Base-by-base conservation (phyloP, 78 protist genomes). In the slime mould (Dictyostelium discoideum) region DNA sequence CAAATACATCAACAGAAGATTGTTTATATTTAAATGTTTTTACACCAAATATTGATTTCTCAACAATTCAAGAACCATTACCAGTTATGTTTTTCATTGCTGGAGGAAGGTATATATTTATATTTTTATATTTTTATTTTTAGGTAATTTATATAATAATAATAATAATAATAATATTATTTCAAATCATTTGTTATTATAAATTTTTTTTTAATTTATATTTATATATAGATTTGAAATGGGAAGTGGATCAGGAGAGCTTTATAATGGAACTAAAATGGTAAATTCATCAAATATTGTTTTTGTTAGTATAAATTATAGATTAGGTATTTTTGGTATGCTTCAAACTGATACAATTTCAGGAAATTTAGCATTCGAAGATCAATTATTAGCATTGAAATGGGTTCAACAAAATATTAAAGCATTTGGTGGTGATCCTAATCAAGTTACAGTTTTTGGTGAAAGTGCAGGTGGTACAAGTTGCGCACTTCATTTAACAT, bases 401-500 rank as follows among this genome's bases (percentile, higher is more conserved):
- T 98, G 98, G 98, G 98, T 98, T 16, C 87, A 80, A 26, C 84
- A 48, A n/a, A 98, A 98, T 92, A 96, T 98, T 63, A 92, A 92
- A 86, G 48, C 81, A 22, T 98, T 98, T 85, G 99, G 99, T 18
- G 99, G 99, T 26, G 98, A 98, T 74, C 97, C 98, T 57, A 46
- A 65, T 10, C 89, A 72, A 48, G 89, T 98, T 46, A 97, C 98
- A 3, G 73, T 98, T 16, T 92, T 84, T 92, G 99, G 99, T 48
- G 96, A 98, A 57, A 72, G 93, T 40, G 98, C 98, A 2, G 98
- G 98, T 40, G 98, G 95, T 24, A 80, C 86, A 14, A 50, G 84
- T 65, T 16, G 60, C 5, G 85, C 84, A 0, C 20, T 92, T 63
- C 96, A 84, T 73, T 78, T 92, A 29, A 78, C 74, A 14, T 78